These are phyloP conservation scores for Nicotiana benthamiana DNA, from an alignment of 257 asterid genomes.

Conservation along the genomic window DNA sequence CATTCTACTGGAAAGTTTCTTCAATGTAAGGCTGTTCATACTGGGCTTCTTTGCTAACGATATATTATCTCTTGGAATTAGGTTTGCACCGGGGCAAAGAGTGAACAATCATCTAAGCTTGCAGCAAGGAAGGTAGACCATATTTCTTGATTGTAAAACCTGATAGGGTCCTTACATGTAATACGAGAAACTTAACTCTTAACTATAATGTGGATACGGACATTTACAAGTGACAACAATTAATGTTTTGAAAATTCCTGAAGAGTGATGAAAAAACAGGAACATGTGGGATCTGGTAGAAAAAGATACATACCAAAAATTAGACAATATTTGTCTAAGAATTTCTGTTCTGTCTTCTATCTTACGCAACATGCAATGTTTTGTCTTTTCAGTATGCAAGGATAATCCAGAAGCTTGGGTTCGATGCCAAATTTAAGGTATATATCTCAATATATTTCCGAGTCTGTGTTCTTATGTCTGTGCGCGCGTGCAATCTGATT, in stretches of 20 bases:
- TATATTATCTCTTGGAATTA: background rate
- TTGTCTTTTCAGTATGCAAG: slow-evolving; percentile 30
- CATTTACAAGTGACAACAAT: too few relatives aligned
- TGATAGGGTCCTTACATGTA: too few relatives aligned
- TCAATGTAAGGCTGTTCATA: background rate
- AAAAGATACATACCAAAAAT: too few relatives aligned
- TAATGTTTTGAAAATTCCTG: too few relatives aligned
- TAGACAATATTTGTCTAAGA: background rate
- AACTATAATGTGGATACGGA: too few relatives aligned
- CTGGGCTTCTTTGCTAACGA: background rate
- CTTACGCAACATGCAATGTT: background rate
- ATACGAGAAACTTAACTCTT: too few relatives aligned
- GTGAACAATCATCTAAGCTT: slow-evolving; percentile 23
- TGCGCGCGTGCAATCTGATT: too few relatives aligned
- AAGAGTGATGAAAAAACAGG: too few relatives aligned
- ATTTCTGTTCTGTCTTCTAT: background rate
- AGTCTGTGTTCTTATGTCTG: too few relatives aligned
- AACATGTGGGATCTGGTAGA: too few relatives aligned
- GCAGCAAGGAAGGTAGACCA: slow-evolving; percentile 27
- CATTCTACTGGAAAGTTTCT: too few relatives aligned
- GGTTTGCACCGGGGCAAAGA: slow-evolving; percentile 34
- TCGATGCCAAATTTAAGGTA: slow-evolving; percentile 35
- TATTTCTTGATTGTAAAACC: too few relatives aligned
- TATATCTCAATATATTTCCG: background rate
- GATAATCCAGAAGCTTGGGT: slow-evolving; percentile 40